Evolutionary conservation across 306 rosid genomes (phyloP).

Genomic region (Malus asiatica): DNA sequence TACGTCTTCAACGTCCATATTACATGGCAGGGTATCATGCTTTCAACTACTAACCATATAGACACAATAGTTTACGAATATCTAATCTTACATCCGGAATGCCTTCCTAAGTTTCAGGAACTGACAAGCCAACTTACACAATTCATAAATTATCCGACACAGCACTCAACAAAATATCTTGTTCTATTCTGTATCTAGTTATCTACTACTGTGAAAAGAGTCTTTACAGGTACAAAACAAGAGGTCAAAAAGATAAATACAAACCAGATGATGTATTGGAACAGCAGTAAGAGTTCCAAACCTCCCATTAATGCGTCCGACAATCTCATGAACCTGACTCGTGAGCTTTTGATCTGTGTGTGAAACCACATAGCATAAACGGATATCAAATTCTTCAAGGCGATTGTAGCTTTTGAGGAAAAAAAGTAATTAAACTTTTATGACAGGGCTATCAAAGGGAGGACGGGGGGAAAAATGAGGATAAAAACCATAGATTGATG

Average conservation of each 20-base stretch:
- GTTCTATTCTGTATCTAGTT: neutral
- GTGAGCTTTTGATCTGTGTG: constrained; percentile 90
- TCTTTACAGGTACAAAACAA: neutral
- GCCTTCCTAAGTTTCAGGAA: neutral
- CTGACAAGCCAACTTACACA: neutral
- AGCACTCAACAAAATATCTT: neutral
- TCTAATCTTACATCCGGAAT: too few species aligned
- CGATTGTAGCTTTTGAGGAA: neutral
- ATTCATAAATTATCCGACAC: neutral
- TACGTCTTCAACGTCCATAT: too few species aligned
- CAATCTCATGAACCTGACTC: constrained; percentile 97
- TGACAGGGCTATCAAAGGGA: neutral
- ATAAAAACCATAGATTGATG: neutral
- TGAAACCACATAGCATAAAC: constrained; percentile 6
- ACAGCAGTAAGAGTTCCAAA: constrained; percentile 94
- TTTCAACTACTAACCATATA: too few species aligned
- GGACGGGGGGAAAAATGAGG: too few species aligned
- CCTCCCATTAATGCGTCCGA: constrained; percentile 96
- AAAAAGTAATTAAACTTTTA: neutral
- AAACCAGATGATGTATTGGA: constrained; percentile 92
- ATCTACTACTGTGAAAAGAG: neutral
- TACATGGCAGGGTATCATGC: too few species aligned
- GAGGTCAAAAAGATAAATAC: constrained; percentile 27
- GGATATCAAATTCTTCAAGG: neutral
- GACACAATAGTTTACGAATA: too few species aligned